Base-by-base conservation (phyloP, 441 rosid genomes). In the Pelargonium citronellum region DNA sequence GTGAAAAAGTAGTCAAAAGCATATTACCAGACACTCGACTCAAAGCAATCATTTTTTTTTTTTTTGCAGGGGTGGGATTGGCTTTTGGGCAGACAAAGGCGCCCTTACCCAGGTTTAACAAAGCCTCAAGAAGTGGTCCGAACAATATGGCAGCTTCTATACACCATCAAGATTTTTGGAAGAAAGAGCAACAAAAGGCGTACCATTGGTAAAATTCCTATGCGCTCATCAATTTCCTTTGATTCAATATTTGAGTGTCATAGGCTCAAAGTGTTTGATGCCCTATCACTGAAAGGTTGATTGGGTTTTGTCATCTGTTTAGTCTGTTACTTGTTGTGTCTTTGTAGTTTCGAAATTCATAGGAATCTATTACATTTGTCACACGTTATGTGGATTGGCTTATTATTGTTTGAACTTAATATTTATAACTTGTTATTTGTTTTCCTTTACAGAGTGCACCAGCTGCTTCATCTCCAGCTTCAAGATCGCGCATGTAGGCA, bases 61-160 rank as follows among this genome's bases (percentile, higher is more conserved):
- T 39, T n/a, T 71, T 73, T 16, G 79, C 87, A 94, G 97, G 4
- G 97, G 97, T 4, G 97, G 99, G 67, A 74, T 94, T 39, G 73
- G 90, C 13, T 94, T 90, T 70, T 91, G 99, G 96, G 97, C 89
- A 0, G 97, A 91, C 68, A n/a, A n/a, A n/a, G n/a, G n/a, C n/a
- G n/a, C n/a, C n/a, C n/a, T n/a, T n/a, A n/a, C n/a, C n/a, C n/a
- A n/a, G n/a, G n/a, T n/a, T n/a, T n/a, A n/a, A n/a, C n/a, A n/a
- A n/a, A n/a, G 87, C 70, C 87, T 94, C 64, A 90, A 86, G 82
- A 89, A 73, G 71, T 89, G 95, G 89, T 87, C 89, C 0, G 82
- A 82, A 73, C 63, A 77, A 47, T 89, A 89, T 64, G 95, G 99
- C 1, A 55, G 79, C 67, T 87, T 90, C 79, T 94, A 65, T 77